phyloP scores from a whole-genome alignment of 306 rosid genomes.

The Fagus sylvatica region DNA sequence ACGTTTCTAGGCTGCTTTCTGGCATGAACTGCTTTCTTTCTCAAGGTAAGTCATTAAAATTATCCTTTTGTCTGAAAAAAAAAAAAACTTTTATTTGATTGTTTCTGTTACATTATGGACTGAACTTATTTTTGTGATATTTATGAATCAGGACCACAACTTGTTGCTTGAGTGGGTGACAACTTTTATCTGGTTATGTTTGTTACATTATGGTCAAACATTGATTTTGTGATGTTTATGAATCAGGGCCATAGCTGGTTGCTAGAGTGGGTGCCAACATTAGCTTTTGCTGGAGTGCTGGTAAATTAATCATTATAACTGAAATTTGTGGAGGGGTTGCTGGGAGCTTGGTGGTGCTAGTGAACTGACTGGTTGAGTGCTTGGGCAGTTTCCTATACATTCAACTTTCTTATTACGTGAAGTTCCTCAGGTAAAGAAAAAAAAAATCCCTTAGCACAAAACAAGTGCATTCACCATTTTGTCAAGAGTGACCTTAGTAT shows the following conservation, averaged over 20 bases:
- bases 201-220: too few species aligned
- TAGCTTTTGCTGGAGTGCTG: slow-evolving; percentile 39
- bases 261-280: slow-evolving; percentile 29
- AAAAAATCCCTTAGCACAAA: background rate
- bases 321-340: slow-evolving; percentile 43
- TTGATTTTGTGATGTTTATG: too few species aligned
- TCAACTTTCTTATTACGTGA: slow-evolving; percentile 79
- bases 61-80: background rate
- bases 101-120: background rate
- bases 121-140: background rate
- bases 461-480: background rate
- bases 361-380: slow-evolving; percentile 70
- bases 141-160: slow-evolving; percentile 23
- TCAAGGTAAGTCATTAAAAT: slow-evolving; percentile 27
- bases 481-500: too few species aligned
- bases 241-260: too few species aligned
- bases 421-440: slow-evolving; percentile 57
- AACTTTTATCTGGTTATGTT: too few species aligned
- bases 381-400: slow-evolving; percentile 78
- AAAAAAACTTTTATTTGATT: background rate
- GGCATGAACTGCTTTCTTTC: slow-evolving; percentile 50
- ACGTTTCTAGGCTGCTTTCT: slow-evolving; percentile 49
- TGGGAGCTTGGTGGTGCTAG: slow-evolving; percentile 77
- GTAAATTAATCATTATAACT: slow-evolving; percentile 16
- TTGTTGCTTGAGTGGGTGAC: slow-evolving; percentile 11